Conservation (phyloP, 805 yeast genomes). For the Scheffersomyces coipomensis region DNA sequence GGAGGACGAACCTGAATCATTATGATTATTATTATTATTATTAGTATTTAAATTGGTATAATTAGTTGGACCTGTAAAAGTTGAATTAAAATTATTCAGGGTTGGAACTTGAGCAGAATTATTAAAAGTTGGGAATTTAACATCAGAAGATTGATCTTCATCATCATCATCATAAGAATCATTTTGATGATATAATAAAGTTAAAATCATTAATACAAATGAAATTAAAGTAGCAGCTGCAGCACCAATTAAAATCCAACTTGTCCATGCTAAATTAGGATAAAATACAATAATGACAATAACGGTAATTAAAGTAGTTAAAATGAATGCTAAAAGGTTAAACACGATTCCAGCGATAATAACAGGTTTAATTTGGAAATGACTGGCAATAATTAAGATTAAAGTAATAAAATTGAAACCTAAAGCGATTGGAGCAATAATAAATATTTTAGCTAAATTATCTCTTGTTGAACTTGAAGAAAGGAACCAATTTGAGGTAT, state of each 20-base stretch:
- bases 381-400: constrained; percentile 20
- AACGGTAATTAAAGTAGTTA: constrained; percentile 54
- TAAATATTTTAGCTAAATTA: constrained; percentile 51
- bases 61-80: neutral
- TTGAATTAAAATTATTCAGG: neutral
- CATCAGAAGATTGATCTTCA: constrained; percentile 13
- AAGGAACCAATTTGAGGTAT: constrained; percentile 43
- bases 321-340: constrained; percentile 49
- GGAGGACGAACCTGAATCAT: constrained; percentile 12
- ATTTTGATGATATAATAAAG: constrained; percentile 24
- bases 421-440: constrained; percentile 66
- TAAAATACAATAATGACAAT: constrained; percentile 56
- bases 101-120: neutral
- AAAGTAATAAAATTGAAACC: constrained; percentile 51
- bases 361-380: constrained; percentile 20
- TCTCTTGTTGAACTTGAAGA: constrained; percentile 46
- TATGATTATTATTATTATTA: constrained; percentile 5
- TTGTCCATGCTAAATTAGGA: constrained; percentile 69
- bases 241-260: constrained; percentile 70
- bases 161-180: constrained; percentile 9
- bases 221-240: constrained; percentile 56
- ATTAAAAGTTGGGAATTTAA: constrained; percentile 4
- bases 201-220: constrained; percentile 45
- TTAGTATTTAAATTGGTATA: constrained; percentile 4
- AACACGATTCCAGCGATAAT: constrained; percentile 43